Evolutionary conservation across 202 grass and related monocot genomes (phyloP).

Genomic region (Sporobolus alterniflorus): DNA sequence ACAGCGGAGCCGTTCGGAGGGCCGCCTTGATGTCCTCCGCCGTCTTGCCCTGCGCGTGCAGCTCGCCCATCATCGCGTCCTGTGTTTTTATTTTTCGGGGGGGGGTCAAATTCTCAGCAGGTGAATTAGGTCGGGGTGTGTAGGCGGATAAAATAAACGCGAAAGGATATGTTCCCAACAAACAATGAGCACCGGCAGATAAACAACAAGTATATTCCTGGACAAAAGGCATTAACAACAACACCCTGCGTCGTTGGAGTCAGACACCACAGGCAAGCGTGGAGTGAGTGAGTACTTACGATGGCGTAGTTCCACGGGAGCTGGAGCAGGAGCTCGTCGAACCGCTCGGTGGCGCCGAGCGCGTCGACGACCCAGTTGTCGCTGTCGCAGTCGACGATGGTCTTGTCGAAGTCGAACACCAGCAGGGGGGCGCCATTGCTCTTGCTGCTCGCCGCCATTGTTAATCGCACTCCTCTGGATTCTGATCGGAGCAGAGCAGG

Average conservation of each 20-base stretch:
- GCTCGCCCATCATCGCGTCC: constrained; percentile 78
- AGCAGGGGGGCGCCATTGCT: constrained; percentile 43
- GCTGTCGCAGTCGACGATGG: constrained; percentile 85
- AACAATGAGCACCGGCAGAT: no score
- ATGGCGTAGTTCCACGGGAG: constrained; percentile 79
- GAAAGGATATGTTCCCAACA: no score
- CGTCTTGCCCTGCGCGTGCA: constrained; percentile 53
- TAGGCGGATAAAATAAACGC: no score
- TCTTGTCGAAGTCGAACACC: constrained; percentile 92
- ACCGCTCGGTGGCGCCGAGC: constrained; percentile 58
- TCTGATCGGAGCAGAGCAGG: not conserved
- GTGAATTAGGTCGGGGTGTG: no score
- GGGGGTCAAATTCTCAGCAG: no score
- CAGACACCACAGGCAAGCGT: no score
- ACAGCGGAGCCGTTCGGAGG: constrained; percentile 54
- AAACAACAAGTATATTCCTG: no score
- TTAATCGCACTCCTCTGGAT: no score
- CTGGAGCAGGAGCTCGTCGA: constrained; percentile 62
- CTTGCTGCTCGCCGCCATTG: constrained; percentile 42
- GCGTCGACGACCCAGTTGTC: constrained; percentile 87
- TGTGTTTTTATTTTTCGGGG: no score
- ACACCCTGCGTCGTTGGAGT: not conserved
- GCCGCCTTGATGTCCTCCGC: constrained; percentile 41
- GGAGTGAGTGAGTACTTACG: constrained; percentile 45
- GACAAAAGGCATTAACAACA: not conserved